Evolutionary conservation across 1,284 basidiomycete genomes (phyloP).

Genomic region (Chondrostereum purpureum): DNA sequence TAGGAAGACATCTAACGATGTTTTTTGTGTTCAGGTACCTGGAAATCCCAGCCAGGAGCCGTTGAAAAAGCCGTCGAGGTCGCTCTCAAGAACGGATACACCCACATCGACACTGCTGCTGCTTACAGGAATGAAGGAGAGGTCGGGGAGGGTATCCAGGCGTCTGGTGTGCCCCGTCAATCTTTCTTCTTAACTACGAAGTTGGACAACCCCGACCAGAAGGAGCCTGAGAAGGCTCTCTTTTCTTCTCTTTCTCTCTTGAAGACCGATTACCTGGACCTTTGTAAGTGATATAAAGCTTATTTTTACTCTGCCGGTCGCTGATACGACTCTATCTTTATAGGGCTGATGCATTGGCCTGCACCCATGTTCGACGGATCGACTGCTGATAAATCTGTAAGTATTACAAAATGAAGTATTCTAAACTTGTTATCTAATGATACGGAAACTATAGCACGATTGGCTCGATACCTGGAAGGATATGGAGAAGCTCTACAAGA

Average conservation of each 20-base stretch:
- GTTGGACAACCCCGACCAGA: constrained; percentile 68
- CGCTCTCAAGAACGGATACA: constrained; percentile 71
- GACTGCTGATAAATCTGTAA: constrained; percentile 37
- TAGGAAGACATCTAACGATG: background rate
- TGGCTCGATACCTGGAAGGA: constrained; percentile 76
- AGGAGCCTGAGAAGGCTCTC: constrained; percentile 56
- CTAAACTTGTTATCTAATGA: no score
- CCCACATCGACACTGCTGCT: constrained; percentile 60
- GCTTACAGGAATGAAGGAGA: constrained; percentile 55
- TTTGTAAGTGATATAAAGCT: constrained; percentile 43
- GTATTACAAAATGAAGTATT: no score
- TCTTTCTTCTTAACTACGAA: constrained; percentile 75
- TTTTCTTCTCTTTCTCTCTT: constrained; percentile 65
- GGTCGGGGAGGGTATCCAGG: constrained; percentile 77
- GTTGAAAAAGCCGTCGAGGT: constrained; percentile 66
- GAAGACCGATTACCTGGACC: constrained; percentile 70
- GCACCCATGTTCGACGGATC: constrained; percentile 52
- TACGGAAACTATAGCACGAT: no score
- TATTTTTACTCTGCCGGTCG: constrained; percentile 7
- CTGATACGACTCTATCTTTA: constrained; percentile 7
- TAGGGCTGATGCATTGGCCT: constrained; percentile 79
- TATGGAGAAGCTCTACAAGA: constrained; percentile 66
- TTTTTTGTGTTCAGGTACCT: constrained; percentile 50
- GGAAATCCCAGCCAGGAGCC: constrained; percentile 63
- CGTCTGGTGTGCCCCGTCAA: constrained; percentile 59